Conservation (phyloP, 106 monocot species). For the Dendrobium chrysotoxum region DNA sequence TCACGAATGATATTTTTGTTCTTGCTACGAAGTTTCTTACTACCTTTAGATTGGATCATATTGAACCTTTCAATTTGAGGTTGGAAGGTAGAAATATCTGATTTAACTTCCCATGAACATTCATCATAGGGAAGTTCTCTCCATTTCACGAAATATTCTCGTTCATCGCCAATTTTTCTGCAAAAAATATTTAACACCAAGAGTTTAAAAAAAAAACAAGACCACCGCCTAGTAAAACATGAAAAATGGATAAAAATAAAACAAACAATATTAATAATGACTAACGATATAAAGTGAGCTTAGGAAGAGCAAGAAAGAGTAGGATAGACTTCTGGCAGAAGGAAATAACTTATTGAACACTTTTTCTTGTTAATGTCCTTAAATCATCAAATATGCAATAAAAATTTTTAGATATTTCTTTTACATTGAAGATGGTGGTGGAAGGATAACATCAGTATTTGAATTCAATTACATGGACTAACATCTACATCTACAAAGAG, state of each 20-base stretch:
- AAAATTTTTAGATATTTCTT: not conserved
- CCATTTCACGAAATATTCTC: slow-evolving; percentile 92
- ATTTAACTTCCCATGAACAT: slow-evolving; percentile 81
- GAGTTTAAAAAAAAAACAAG: not conserved
- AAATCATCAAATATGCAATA: not conserved
- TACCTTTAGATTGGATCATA: slow-evolving; percentile 42
- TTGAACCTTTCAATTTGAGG: slow-evolving; percentile 79
- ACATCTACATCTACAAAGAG: not conserved
- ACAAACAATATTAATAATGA: not conserved
- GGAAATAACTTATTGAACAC: not conserved
- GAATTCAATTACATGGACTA: not conserved
- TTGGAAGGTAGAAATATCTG: slow-evolving; percentile 80
- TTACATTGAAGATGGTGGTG: not conserved
- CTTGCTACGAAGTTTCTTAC: slow-evolving; percentile 44
- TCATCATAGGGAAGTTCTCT: slow-evolving; percentile 94
- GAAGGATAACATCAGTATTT: not conserved
- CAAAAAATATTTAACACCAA: slow-evolving; percentile 1
- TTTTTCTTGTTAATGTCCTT: not conserved
- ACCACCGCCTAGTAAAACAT: not conserved
- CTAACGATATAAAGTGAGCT: not conserved
- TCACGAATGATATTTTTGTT: slow-evolving; percentile 33
- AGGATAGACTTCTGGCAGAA: not conserved
- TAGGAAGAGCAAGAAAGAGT: not conserved
- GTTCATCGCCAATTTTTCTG: slow-evolving; percentile 66
- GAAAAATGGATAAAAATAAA: not conserved